Conservation (phyloP, 2,329 filamentous ascomycete species). For the Calycina herbarum region DNA sequence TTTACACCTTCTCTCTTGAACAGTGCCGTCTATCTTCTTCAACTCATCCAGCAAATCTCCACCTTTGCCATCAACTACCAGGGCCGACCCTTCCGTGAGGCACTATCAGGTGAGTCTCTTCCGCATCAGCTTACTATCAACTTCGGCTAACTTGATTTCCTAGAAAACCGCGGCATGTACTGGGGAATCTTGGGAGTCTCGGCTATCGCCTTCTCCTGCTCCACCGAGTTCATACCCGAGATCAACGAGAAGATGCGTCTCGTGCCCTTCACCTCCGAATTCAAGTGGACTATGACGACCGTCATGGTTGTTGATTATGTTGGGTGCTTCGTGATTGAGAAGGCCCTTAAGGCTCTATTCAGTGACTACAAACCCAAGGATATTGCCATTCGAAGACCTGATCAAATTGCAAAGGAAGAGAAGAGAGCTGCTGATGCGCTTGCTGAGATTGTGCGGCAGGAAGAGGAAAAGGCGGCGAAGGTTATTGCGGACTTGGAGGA, state of each 20-base stretch:
- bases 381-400: constrained; percentile 81
- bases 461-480: constrained; percentile 53
- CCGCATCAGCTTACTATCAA: not conserved
- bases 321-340: constrained; percentile 85
- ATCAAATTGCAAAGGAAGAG: constrained; percentile 79
- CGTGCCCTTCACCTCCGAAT: constrained; percentile 84
- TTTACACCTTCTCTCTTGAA: constrained; percentile 93
- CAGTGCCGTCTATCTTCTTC: constrained; percentile 93
- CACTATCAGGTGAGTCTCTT: constrained; percentile 60
- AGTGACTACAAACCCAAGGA: constrained; percentile 92
- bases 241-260: constrained; percentile 92
- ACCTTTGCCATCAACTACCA: constrained; percentile 99
- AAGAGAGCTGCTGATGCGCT: constrained; percentile 63
- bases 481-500: constrained; percentile 59
- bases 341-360: constrained; percentile 79
- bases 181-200: constrained; percentile 91
- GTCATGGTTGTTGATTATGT: constrained; percentile 87
- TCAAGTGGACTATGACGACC: constrained; percentile 81
- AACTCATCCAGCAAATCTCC: constrained; percentile 97
- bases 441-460: constrained; percentile 46
- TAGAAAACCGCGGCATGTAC: constrained; percentile 88
- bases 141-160: constrained; percentile 14
- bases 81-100: constrained; percentile 94
- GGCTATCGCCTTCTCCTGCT: constrained; percentile 88
- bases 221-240: constrained; percentile 92